These are phyloP conservation scores for Scortechinia acanthostroma DNA, from an alignment of 2,329 filamentous ascomycete genomes.

Conservation along the genomic window DNA sequence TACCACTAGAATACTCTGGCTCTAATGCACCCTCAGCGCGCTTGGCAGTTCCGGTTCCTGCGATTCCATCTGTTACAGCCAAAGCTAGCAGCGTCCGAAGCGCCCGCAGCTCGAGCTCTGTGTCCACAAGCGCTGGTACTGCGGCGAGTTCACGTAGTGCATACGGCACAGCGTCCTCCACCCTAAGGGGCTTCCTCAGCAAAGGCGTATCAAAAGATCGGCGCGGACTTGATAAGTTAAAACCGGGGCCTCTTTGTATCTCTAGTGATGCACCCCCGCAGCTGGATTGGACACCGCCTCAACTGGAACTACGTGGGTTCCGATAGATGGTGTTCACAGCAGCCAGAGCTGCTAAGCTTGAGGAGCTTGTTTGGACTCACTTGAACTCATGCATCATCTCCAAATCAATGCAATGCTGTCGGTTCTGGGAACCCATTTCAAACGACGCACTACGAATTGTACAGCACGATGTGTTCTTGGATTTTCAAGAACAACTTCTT, in stretches of 20 bases:
- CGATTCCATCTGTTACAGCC: constrained; percentile 9
- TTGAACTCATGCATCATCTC: too few relatives aligned
- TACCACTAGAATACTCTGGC: constrained; percentile 6
- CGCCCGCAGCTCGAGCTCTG: constrained; percentile 21
- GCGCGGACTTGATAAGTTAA: constrained; percentile 15
- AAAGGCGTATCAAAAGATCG: constrained; percentile 15
- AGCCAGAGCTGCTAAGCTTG: too few relatives aligned
- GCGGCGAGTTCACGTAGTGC: constrained; percentile 18
- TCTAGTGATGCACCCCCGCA: constrained; percentile 19
- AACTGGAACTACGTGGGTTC: constrained; percentile 13
- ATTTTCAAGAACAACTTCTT: too few relatives aligned
- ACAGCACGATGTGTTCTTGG: too few relatives aligned
- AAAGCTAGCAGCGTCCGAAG: constrained; percentile 21
- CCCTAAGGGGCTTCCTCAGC: constrained; percentile 21
- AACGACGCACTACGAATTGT: too few relatives aligned
- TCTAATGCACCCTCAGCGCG: constrained; percentile 10
- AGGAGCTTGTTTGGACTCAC: too few relatives aligned
- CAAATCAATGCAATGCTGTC: too few relatives aligned
- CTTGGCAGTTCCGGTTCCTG: constrained; percentile 18
- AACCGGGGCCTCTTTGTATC: constrained; percentile 15
- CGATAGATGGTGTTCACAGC: too few relatives aligned
- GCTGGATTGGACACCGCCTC: constrained; percentile 24
- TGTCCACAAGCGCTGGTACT: constrained; percentile 20
- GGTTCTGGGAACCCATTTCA: too few relatives aligned
- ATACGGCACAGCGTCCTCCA: constrained; percentile 22